Evolutionary conservation across 2,329 filamentous ascomycete species (phyloP).

Genomic region (Penicillium digitatum): DNA sequence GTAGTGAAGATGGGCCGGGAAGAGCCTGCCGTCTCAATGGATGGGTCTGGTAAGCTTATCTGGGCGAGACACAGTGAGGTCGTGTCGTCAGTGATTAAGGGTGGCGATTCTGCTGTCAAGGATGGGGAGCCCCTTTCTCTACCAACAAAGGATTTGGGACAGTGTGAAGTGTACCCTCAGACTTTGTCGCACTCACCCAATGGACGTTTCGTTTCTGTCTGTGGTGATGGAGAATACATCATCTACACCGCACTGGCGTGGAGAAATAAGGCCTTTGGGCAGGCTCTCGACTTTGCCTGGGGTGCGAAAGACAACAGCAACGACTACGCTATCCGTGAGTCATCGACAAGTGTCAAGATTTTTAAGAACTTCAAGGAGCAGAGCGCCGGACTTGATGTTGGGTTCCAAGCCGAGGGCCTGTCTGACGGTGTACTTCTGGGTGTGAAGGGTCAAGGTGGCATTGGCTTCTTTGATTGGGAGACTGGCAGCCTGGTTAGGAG

Average conservation of each 20-base stretch:
- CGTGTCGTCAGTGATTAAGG: slow-evolving; percentile 90
- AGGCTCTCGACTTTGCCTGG: slow-evolving; percentile 94
- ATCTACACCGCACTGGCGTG: slow-evolving; percentile 96
- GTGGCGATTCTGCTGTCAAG: slow-evolving; percentile 76
- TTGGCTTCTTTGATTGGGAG: slow-evolving; percentile 96
- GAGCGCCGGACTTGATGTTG: slow-evolving; percentile 80
- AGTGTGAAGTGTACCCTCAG: slow-evolving; percentile 94
- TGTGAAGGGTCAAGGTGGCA: slow-evolving; percentile 89
- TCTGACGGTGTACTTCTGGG: slow-evolving; percentile 85
- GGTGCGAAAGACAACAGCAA: slow-evolving; percentile 96
- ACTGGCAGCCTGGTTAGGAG: slow-evolving; percentile 82
- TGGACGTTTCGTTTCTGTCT: slow-evolving; percentile 81
- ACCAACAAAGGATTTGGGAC: slow-evolving; percentile 89
- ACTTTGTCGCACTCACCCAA: slow-evolving; percentile 95
- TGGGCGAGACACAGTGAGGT: slow-evolving; percentile 96
- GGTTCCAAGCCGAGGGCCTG: slow-evolving; percentile 89
- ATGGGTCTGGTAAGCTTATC: slow-evolving; percentile 88
- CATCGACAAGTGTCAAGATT: slow-evolving; percentile 87
- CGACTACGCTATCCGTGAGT: slow-evolving; percentile 96
- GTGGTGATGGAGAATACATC: slow-evolving; percentile 97
- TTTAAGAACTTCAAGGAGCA: slow-evolving; percentile 98
- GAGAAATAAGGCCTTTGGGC: slow-evolving; percentile 96
- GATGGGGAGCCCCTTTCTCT: slow-evolving; percentile 83
- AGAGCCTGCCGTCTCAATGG: slow-evolving; percentile 97
- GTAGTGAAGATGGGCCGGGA: slow-evolving; percentile 97